Percentiles rank a stretch among this genome's conserved stretches.
Evolutionary conservation across 2,329 filamentous ascomycete species (phyloP).

Genomic region (Aspergillus tamarii): DNA sequence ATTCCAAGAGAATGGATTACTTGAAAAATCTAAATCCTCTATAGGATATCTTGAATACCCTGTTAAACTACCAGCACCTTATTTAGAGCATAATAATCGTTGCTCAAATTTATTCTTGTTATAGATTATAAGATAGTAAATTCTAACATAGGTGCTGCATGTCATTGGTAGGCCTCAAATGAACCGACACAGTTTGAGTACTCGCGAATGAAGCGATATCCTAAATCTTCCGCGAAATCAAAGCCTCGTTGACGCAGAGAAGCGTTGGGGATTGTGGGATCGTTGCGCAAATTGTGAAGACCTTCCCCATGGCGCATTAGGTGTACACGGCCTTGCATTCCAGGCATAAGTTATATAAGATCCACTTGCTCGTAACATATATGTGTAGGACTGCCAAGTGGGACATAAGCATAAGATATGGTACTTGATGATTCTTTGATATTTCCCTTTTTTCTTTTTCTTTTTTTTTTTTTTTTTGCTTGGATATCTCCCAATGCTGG

Average conservation of each 20-base stretch:
- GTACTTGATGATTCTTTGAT: background rate
- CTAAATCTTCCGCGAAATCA: constrained; percentile 1
- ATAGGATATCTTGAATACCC: no score
- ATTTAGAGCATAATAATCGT: no score
- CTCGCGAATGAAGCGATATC: background rate
- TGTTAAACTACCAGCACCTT: no score
- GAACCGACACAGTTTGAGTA: background rate
- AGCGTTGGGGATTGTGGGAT: background rate
- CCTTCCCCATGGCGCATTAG: background rate
- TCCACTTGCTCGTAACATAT: background rate
- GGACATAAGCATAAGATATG: background rate
- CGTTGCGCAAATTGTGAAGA: background rate
- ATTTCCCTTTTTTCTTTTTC: no score
- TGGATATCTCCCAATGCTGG: background rate
- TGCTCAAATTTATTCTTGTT: no score
- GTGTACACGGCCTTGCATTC: background rate
- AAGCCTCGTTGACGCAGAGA: background rate
- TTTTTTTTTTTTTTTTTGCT: background rate
- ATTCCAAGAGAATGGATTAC: no score
- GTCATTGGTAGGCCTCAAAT: no score
- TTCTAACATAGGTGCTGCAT: no score
- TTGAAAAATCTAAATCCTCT: no score
- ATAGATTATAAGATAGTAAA: no score
- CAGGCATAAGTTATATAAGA: background rate
- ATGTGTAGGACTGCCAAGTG: background rate